Evolutionary conservation across 2,329 filamentous ascomycete species (phyloP), one percentile per base, ranked within the genome.

Genomic region (Curvularia sp.): DNA sequence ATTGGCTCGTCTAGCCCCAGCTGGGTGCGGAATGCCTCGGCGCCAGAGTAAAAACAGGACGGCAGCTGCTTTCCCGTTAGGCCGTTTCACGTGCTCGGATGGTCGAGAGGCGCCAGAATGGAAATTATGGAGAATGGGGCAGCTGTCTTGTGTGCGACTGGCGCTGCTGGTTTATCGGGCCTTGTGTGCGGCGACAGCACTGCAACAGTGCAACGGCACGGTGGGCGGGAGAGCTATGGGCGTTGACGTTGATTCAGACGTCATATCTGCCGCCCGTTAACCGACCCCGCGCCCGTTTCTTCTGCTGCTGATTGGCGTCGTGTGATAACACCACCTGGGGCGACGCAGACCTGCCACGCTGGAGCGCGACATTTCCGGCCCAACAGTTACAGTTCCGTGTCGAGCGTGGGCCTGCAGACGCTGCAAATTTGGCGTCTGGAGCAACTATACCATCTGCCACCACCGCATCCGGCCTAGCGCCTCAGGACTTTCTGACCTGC

Each of bases 1-100:
- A 76, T 76, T 76, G 74, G 74, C 62, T 65, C 65, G 63, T 52
- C 49, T 57, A 59, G 60, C 57, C 59, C 49, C 49, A 64, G 67
- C 68, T 64, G 62, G 48, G 56, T 65, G 67, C 65, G 66, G 67
- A 68, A 68, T 66, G 65, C 67, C 67, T 70, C 69, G 67, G 68
- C 64, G 67, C 58, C 61, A 62, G 62, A 59, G 57, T 61, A 65
- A 60, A 56, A 53, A 66, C 56, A 57, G 48, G 50, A 55, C 67
- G 68, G 67, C 60, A 62, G 65, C 59, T 27, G 58, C 48, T 64
- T 61, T 74, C 64, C 73, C 72, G 71, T 63, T 72, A 67, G 67
- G 55, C 72, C 69, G 67, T 64, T 72, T 72, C 70, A 73, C 68
- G 63, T 71, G 72, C 63, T 48, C 39, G 63, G 49, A 59, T 34